Conservation (phyloP, 129 eudicot species). For the Arctium lappa region DNA sequence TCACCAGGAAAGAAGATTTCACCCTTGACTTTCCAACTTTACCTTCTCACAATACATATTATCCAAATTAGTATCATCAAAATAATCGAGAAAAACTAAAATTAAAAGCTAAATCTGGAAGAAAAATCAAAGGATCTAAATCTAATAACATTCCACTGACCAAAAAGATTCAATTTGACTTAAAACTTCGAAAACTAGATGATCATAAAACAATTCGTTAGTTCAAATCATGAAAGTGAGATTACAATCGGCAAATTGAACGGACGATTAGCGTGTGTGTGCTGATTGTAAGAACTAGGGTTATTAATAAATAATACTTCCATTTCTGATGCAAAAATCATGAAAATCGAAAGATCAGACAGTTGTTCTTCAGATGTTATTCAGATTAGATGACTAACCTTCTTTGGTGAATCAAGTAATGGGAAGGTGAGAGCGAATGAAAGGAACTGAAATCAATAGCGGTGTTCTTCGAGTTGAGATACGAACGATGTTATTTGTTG, state of each 20-base stretch:
- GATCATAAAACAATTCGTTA: neutral
- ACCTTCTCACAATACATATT: conserved; percentile 16
- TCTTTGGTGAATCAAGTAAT: conserved; percentile 4
- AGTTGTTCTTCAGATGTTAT: no score
- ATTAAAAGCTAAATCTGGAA: conserved; percentile 5
- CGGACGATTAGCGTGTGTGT: neutral
- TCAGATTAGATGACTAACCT: conserved; percentile 9
- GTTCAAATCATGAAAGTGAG: conserved; percentile 1
- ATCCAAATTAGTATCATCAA: neutral
- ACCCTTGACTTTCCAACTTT: conserved; percentile 9
- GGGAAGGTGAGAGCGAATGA: neutral
- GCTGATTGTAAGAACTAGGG: conserved; percentile 17
- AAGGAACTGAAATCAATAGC: neutral
- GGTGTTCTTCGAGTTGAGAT: conserved; percentile 23
- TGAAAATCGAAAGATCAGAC: neutral
- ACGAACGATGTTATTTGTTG: conserved; percentile 21
- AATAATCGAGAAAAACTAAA: conserved; percentile 3
- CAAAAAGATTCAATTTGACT: conserved; percentile 4
- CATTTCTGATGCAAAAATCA: neutral
- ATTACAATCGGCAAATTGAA: conserved; percentile 16
- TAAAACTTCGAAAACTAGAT: neutral
- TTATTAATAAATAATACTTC: neutral
- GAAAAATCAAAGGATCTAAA: conserved; percentile 1
- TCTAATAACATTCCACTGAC: conserved; percentile 1
- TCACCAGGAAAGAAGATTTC: conserved; percentile 15